A percentile compares a stretch with the other conserved stretches of the same genome.
Conservation (phyloP, 305 asterid species). For the Fraxinus greggii region DNA sequence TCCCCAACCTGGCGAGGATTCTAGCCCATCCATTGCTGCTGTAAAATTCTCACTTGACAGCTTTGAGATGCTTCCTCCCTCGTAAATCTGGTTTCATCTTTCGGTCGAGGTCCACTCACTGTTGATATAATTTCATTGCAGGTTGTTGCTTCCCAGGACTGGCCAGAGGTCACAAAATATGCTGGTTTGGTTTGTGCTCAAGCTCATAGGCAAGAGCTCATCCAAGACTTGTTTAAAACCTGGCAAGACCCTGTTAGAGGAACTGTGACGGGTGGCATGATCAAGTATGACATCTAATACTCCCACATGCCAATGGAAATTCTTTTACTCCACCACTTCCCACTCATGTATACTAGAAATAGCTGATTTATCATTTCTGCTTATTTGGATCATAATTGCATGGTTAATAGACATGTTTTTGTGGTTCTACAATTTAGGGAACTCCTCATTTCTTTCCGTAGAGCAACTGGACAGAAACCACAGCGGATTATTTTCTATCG, state of each 20-base stretch:
- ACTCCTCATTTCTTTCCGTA: constrained; percentile 85
- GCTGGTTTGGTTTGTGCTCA: constrained; percentile 96
- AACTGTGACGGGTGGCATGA: constrained; percentile 88
- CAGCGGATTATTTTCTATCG: constrained; percentile 88
- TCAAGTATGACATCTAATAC: constrained; percentile 48
- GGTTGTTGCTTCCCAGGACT: constrained; percentile 99
- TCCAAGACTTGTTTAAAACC: constrained; percentile 77
- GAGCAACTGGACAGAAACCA: constrained; percentile 89
- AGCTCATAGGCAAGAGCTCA: constrained; percentile 92
- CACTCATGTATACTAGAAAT: background rate
- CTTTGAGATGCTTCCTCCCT: background rate
- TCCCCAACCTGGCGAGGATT: constrained; percentile 97
- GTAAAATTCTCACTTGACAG: constrained; percentile 34
- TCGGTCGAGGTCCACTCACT: background rate
- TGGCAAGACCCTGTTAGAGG: constrained; percentile 91
- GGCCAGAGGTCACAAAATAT: constrained; percentile 94
- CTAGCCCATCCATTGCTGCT: constrained; percentile 98
- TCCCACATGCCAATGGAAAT: background rate
- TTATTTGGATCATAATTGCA: background rate
- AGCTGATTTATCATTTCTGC: background rate
- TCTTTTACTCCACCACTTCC: background rate
- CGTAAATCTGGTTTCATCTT: background rate
- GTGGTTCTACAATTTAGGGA: constrained; percentile 56
- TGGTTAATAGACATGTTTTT: background rate
- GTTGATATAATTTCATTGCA: constrained; percentile 29